phyloP scores from a whole-genome alignment of 805 yeast genomes.

The Maudiozyma turicensis region DNA sequence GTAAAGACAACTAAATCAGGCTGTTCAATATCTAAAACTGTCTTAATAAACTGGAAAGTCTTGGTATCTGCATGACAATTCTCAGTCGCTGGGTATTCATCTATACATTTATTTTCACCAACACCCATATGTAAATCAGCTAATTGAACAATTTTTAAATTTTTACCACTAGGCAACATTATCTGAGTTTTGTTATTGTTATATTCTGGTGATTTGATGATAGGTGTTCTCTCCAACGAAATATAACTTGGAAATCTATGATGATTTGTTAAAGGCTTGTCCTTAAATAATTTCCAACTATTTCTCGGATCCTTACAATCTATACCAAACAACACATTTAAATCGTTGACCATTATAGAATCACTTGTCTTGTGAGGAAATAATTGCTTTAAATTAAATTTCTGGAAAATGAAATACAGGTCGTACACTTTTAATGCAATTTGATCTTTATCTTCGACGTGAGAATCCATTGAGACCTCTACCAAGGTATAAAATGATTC shows the following conservation, averaged over 20 bases:
- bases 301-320: slow-evolving; percentile 72
- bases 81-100: slow-evolving; percentile 49
- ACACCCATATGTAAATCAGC: slow-evolving; percentile 91
- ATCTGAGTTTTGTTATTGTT: not conserved
- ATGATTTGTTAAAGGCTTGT: not conserved
- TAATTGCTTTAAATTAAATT: not conserved
- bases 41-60: slow-evolving; percentile 51
- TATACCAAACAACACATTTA: slow-evolving; percentile 63
- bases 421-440: not conserved
- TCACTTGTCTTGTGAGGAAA: not conserved
- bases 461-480: not conserved
- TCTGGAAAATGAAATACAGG: slow-evolving; percentile 1
- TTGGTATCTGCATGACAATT: slow-evolving; percentile 72
- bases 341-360: slow-evolving; percentile 36
- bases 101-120: slow-evolving; percentile 70
- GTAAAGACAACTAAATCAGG: slow-evolving; percentile 84
- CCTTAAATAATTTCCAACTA: slow-evolving; percentile 42
- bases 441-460: not conserved
- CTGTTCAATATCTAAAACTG: slow-evolving; percentile 58
- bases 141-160: slow-evolving; percentile 73
- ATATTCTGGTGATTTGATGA: slow-evolving; percentile 1
- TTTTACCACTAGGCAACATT: slow-evolving; percentile 26
- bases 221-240: not conserved
- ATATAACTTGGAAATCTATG: slow-evolving; percentile 10
- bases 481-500: not conserved